A percentile compares a stretch with the other conserved stretches of the same genome.
Conservation (phyloP, 805 yeast genomes). For the Debaryomyces prosopidis region DNA sequence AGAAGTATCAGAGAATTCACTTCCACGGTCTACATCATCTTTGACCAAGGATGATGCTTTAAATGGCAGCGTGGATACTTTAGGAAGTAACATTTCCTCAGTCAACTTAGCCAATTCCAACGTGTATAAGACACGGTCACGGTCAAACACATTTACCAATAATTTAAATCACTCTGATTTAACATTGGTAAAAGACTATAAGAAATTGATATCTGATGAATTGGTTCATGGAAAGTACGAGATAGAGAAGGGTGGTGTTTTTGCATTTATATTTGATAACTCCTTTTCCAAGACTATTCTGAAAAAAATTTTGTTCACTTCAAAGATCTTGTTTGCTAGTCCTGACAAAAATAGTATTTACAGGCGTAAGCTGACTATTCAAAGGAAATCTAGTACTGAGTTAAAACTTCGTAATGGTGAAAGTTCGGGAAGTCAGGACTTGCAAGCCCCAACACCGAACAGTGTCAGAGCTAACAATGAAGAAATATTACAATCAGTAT, state of each 20-base stretch:
- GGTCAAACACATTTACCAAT: slow-evolving; percentile 39
- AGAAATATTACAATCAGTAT: slow-evolving; percentile 72
- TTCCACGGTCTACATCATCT: background rate
- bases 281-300: slow-evolving; percentile 83
- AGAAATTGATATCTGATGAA: slow-evolving; percentile 53
- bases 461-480: slow-evolving; percentile 50
- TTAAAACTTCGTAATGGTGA: background rate
- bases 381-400: background rate
- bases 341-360: slow-evolving; percentile 1
- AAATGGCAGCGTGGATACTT: slow-evolving; percentile 47
- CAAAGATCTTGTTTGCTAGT: slow-evolving; percentile 17
- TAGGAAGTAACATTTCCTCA: slow-evolving; percentile 29
- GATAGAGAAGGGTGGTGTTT: slow-evolving; percentile 65
- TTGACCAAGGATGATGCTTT: slow-evolving; percentile 2
- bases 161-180: slow-evolving; percentile 42
- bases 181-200: slow-evolving; percentile 58
- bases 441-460: background rate
- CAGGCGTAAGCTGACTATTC: slow-evolving; percentile 2
- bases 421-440: background rate
- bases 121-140: slow-evolving; percentile 32
- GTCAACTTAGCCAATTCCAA: slow-evolving; percentile 36
- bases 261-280: slow-evolving; percentile 90
- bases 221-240: slow-evolving; percentile 60
- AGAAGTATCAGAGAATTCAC: background rate
- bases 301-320: slow-evolving; percentile 73